Evolutionary conservation across 1,284 basidiomycete species (phyloP).

Genomic region (Microbotryum violaceum): DNA sequence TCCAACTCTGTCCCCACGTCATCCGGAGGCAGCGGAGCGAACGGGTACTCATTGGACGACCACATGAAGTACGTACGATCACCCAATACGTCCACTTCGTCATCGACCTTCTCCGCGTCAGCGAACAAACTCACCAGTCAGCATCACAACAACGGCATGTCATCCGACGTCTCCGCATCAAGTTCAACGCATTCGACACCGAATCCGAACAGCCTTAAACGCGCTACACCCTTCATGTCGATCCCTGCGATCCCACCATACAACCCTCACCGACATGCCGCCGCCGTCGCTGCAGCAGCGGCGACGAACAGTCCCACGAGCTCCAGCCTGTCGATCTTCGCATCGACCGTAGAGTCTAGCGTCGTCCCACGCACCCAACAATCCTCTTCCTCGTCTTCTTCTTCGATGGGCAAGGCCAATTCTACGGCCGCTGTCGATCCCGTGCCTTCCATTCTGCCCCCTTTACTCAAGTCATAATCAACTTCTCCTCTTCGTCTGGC

Average conservation of each 20-base stretch:
- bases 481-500: too few relatives aligned
- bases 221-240: constrained; percentile 14
- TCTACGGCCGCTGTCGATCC: too few relatives aligned
- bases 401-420: too few relatives aligned
- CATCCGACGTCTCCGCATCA: too few relatives aligned
- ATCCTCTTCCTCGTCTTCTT: too few relatives aligned
- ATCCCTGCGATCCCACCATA: constrained; percentile 26
- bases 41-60: constrained; percentile 21
- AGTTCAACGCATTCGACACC: not conserved
- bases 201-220: not conserved
- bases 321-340: too few relatives aligned
- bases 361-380: too few relatives aligned
- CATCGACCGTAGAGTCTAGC: too few relatives aligned
- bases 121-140: not conserved
- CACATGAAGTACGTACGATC: constrained; percentile 25
- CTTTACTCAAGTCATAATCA: too few relatives aligned
- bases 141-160: too few relatives aligned
- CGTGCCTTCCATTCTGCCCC: too few relatives aligned
- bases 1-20: constrained; percentile 5
- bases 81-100: constrained; percentile 10
- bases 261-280: constrained; percentile 20
- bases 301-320: not conserved
- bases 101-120: not conserved
- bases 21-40: constrained; percentile 2
- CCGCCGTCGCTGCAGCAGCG: constrained; percentile 4